phyloP scores from a whole-genome alignment of 2,329 filamentous ascomycete genomes.

The Penicillium sp. region DNA sequence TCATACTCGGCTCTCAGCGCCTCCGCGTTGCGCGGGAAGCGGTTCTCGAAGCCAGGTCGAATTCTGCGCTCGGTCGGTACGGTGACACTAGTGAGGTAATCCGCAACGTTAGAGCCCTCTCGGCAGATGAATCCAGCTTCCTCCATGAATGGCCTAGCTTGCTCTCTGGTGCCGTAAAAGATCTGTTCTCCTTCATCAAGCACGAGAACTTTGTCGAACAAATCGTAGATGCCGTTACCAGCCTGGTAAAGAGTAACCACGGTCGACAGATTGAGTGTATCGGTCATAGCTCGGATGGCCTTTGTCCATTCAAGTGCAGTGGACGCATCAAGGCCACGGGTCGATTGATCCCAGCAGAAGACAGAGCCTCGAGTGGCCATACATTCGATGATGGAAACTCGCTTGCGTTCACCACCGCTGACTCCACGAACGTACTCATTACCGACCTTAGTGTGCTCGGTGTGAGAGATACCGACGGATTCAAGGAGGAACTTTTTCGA shows the following conservation, averaged over 20 bases:
- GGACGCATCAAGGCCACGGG: constrained; percentile 63
- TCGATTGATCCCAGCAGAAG: constrained; percentile 67
- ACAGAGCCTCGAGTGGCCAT: constrained; percentile 57
- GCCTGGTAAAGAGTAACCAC: constrained; percentile 69
- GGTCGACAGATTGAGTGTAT: constrained; percentile 57
- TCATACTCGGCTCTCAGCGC: constrained; percentile 51
- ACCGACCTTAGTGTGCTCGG: constrained; percentile 63
- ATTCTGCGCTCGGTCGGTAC: constrained; percentile 52
- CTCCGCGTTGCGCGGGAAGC: constrained; percentile 45
- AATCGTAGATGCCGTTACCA: constrained; percentile 65
- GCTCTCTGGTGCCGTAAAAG: constrained; percentile 59
- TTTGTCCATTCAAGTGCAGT: constrained; percentile 62
- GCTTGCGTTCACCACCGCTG: constrained; percentile 66
- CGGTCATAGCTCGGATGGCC: constrained; percentile 62
- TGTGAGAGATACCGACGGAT: constrained; percentile 59
- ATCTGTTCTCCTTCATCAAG: constrained; percentile 65
- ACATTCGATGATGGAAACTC: constrained; percentile 66
- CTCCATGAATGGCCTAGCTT: constrained; percentile 65
- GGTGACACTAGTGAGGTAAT: constrained; percentile 64
- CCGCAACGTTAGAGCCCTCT: constrained; percentile 61
- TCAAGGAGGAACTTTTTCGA: constrained; percentile 56
- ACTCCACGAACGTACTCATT: constrained; percentile 65
- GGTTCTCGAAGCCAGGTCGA: constrained; percentile 40
- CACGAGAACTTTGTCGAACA: constrained; percentile 69
- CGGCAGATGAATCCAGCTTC: constrained; percentile 61